Percentiles rank a stretch among this genome's conserved stretches.
Evolutionary conservation across 1,284 basidiomycete species (phyloP).

Genomic region (Trametes sp.): DNA sequence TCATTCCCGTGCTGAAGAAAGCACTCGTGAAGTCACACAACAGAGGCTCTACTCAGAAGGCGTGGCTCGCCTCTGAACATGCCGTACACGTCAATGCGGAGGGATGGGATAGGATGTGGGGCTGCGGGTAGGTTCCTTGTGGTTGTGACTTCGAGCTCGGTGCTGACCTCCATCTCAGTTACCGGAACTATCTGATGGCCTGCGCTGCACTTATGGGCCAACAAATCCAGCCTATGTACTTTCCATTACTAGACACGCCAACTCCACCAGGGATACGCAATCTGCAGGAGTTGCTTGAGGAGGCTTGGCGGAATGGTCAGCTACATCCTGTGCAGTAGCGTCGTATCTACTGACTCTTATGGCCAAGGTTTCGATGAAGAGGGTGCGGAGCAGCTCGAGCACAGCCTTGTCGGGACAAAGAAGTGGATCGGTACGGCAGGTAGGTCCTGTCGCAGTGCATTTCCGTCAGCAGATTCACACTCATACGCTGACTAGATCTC

Average conservation of each 20-base stretch:
- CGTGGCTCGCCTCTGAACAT: constrained; percentile 69
- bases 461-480: neutral
- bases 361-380: constrained; percentile 73
- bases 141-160: neutral
- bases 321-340: neutral
- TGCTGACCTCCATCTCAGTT: constrained; percentile 54
- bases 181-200: constrained; percentile 87
- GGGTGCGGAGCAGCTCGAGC: constrained; percentile 67
- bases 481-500: constrained; percentile 52
- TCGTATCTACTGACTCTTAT: neutral
- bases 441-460: constrained; percentile 36
- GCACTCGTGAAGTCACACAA: constrained; percentile 61
- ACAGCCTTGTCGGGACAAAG: constrained; percentile 63
- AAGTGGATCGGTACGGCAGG: constrained; percentile 87
- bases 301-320: constrained; percentile 76
- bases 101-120: constrained; percentile 70
- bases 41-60: constrained; percentile 60
- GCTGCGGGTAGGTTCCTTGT: constrained; percentile 65
- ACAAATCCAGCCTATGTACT: constrained; percentile 63
- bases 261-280: constrained; percentile 73
- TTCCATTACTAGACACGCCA: constrained; percentile 60
- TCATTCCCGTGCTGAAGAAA: constrained; percentile 70
- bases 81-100: constrained; percentile 68
- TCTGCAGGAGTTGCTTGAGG: constrained; percentile 80
- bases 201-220: constrained; percentile 79